phyloP scores from a whole-genome alignment of 2,329 filamentous ascomycete species.

The Phialocephala sp. region DNA sequence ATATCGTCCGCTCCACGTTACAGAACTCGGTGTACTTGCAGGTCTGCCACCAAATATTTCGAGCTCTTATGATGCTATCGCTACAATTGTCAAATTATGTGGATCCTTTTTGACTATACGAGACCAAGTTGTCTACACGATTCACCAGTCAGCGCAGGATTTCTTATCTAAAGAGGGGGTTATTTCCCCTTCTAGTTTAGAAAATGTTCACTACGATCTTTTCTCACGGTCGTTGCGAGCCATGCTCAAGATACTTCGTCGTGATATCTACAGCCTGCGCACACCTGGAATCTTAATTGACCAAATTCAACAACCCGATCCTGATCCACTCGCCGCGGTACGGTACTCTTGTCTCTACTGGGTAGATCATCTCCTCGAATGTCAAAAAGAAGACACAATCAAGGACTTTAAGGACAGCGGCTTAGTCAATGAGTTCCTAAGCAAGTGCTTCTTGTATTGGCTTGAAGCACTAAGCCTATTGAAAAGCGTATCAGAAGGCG shows the following conservation, averaged over 20 bases:
- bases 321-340: slow-evolving; percentile 39
- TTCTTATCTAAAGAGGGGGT: slow-evolving; percentile 38
- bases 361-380: slow-evolving; percentile 43
- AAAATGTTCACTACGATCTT: slow-evolving; percentile 42
- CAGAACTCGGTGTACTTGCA: too few relatives aligned
- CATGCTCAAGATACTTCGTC: slow-evolving; percentile 41
- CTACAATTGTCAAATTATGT: too few relatives aligned
- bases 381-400: slow-evolving; percentile 18
- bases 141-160: slow-evolving; percentile 44
- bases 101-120: slow-evolving; percentile 44
- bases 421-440: slow-evolving; percentile 21
- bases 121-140: slow-evolving; percentile 35
- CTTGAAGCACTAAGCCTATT: slow-evolving; percentile 36
- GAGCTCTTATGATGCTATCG: too few relatives aligned
- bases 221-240: slow-evolving; percentile 45
- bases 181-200: slow-evolving; percentile 28
- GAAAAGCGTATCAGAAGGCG: slow-evolving; percentile 27
- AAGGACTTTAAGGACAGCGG: slow-evolving; percentile 22
- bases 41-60: too few relatives aligned
- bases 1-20: too few relatives aligned
- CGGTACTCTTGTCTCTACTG: slow-evolving; percentile 43
- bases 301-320: slow-evolving; percentile 31
- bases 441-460: slow-evolving; percentile 23
- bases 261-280: slow-evolving; percentile 46
- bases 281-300: slow-evolving; percentile 36